Base-by-base conservation (phyloP, 2,329 filamentous ascomycete species). In the Colletotrichum musae region DNA sequence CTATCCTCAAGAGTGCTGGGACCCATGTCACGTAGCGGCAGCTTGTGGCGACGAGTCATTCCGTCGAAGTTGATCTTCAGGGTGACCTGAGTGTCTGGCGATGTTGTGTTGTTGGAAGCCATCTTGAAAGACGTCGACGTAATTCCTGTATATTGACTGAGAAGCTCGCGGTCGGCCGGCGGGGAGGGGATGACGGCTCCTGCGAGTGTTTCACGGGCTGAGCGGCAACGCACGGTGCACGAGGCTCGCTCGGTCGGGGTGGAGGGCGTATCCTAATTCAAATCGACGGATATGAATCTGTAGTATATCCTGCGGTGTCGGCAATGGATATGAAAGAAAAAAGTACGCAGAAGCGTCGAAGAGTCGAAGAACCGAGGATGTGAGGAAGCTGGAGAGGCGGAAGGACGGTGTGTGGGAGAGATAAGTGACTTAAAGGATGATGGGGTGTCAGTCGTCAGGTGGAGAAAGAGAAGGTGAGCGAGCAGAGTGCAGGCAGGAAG, bases 1-100 rank as follows among this genome's bases (percentile, higher is more conserved):
- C 95, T 97, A 76, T 90, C 86, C 75, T 95, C 94, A 47, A 99
- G 89, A 54, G 90, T 87, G 72, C 84, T 85, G 58, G 92, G 89
- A 72, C 89, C 90, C 65, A 98, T 91, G 74, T 98, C 95, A 78
- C 91, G 91, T 77, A 98, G 88, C 64, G 94, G 92, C 73, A 98
- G 88, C 88, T 97, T 98, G 85, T 97, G 93, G 75, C 94, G 93
- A 77, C 93, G 91, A 76, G 91, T 92, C 76, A 83, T 85, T 69
- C 93, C 93, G 77, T 94, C 90, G 77, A 92, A 90, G 76, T 89
- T 88, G 77, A 97, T 88, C 86, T 98, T 98, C 83, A 98, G 85
- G 73, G 92, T 94, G 81, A 98, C 65, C 47, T 64, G 65, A 6
- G 54, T 64, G 50, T 71, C 65, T 64, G 66, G 65, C 24, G 65